Conservation (phyloP, 192 early-diverging fungal genomes). For the Allomyces macrogynus region DNA sequence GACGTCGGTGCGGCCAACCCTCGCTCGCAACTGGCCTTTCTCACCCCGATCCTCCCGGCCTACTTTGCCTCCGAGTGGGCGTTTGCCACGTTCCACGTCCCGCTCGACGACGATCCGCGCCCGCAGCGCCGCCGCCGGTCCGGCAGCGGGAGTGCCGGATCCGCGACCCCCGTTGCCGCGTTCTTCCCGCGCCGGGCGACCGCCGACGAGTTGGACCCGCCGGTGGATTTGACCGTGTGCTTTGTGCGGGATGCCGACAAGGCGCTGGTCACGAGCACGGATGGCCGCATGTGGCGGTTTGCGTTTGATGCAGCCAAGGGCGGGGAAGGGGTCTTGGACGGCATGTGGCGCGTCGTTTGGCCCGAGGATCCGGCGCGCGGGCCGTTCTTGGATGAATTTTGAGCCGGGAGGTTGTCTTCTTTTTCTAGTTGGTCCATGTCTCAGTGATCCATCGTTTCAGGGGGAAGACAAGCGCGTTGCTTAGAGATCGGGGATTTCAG, state of each 20-base stretch:
- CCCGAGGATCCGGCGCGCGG: background rate
- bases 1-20: background rate
- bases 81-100: constrained; percentile 69
- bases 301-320: background rate
- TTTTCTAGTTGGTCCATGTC: no score
- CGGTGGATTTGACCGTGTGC: background rate
- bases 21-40: constrained; percentile 22
- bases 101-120: constrained; percentile 25
- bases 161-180: background rate
- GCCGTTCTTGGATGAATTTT: no score
- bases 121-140: background rate
- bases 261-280: background rate
- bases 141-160: background rate
- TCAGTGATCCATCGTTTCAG: no score
- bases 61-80: constrained; percentile 92
- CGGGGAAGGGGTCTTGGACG: background rate
- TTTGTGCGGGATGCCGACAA: background rate
- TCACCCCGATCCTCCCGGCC: constrained; percentile 69
- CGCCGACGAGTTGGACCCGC: background rate
- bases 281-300: background rate
- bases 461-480: no score
- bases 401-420: no score
- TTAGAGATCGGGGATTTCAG: no score
- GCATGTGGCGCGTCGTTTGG: background rate
- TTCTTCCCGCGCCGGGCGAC: background rate